Base-by-base conservation (phyloP, 805 yeast genomes). In the Kuraishia borneana region DNA sequence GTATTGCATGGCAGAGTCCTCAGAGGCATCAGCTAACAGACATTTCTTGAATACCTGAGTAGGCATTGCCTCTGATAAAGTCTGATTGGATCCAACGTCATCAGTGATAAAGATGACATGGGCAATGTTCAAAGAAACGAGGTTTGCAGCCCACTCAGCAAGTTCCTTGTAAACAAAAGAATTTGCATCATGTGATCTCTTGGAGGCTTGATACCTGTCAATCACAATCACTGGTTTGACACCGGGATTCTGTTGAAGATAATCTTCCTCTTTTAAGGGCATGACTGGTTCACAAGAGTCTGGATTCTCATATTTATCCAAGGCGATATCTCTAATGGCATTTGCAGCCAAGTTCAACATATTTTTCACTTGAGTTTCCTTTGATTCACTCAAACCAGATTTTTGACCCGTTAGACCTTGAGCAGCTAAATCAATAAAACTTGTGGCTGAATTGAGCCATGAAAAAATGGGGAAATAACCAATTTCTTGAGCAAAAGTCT, bases 401-500 rank as follows among this genome's bases (percentile, higher is more conserved):
- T 87, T 88, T 51, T 87, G 96, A 1, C 97, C 98, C 1, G 95
- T 85, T 28, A 89, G 53, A 37, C 96, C 89, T 50, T 85, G 95
- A 14, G 83, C 81, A 36, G 78, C 84, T 46, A 92, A 64, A 57
- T 92, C 98, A 31, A 84, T 60, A 39, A 87, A 76, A 38, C 76
- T 73, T 0, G 95, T 74, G 9, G 88, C 60, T 2, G 81, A 72
- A 52, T 84, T 84, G 39, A 88, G 60, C 95, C 96, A 89, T 17
- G 96, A 83, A 53, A 92, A 92, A 5, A 84, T 78, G 1, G 98
- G 98, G 62, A 73, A 84, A 54, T 92, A 92, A 0, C 98, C 98
- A 18, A 87, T 48, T 51, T 83, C 84, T 18, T 59, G 60, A 0
- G 97, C 85, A 14, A 84, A 70, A 34, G 69, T 68, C 36, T 70